Evolutionary conservation across 2,329 filamentous ascomycete genomes (phyloP), one percentile per base, ranked within the genome.

Genomic region (Scytalidium sp.): DNA sequence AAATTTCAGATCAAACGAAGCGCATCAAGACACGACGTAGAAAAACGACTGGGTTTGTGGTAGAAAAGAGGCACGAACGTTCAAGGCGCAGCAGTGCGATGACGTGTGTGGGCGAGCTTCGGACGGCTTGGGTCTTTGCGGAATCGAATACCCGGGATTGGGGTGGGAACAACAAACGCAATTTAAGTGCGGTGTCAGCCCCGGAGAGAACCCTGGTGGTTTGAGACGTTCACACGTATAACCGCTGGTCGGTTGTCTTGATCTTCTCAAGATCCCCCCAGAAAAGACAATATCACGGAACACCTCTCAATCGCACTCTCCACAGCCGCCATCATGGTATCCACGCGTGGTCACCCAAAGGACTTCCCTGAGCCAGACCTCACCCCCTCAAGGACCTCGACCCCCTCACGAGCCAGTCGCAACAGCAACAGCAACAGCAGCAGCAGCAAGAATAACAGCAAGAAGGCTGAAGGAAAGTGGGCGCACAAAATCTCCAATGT

Each of bases 401-500:
- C 32, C 5, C 32, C 32, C 4, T 36, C 32, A 36, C 32, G 32
- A 36, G 17, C 56, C 25, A 46, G 55, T 15, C 53, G 50, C 19
- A 45, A 55, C 47, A 56, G 59, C 59, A 63, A 60, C 58, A 51
- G 47, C 42, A 36, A n/a, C n/a, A n/a, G n/a, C n/a, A n/a, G n/a
- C n/a, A n/a, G n/a, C n/a, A n/a, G n/a, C n/a, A n/a, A n/a, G n/a
- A n/a, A n/a, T n/a, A n/a, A n/a, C n/a, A n/a, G n/a, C n/a, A n/a
- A n/a, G n/a, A n/a, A n/a, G 17, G 7, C 32, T 7, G 32, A n/a
- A 6, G 32, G 32, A n/a, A 49, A 55, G 51, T 83, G 82, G 80
- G 72, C 76, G 10, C 84, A 88, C 62, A 82, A 77, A 0, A 80
- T 82, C 3, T 79, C 79, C 11, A 76, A 76, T 46, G 63, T 83